Conservation (phyloP, 2,329 filamentous ascomycete genomes). For the Phaeosphaeriaceae sp. region DNA sequence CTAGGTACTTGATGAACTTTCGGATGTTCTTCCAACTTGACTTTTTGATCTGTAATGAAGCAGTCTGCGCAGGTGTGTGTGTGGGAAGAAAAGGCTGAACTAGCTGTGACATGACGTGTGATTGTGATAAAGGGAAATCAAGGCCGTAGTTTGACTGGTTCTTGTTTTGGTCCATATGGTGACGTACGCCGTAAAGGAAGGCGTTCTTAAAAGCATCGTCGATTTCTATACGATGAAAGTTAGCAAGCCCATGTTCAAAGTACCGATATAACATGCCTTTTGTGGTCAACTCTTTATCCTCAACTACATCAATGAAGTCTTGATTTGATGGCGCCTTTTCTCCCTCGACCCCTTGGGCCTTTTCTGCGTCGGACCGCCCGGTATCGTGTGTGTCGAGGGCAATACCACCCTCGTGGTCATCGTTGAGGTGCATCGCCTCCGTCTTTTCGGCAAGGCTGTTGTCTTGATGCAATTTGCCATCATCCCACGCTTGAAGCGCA, state of each 20-base stretch:
- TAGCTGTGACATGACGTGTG: slow-evolving; percentile 67
- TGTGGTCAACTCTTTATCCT: slow-evolving; percentile 62
- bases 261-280: slow-evolving; percentile 53
- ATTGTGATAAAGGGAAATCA: slow-evolving; percentile 68
- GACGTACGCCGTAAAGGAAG: slow-evolving; percentile 67
- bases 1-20: slow-evolving; percentile 72
- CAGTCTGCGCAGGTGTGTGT: slow-evolving; percentile 60
- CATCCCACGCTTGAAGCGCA: slow-evolving; percentile 59
- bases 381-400: slow-evolving; percentile 38
- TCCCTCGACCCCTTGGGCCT: slow-evolving; percentile 42
- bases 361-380: slow-evolving; percentile 40
- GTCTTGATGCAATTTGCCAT: slow-evolving; percentile 41
- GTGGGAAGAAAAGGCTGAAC: slow-evolving; percentile 71
- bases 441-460: slow-evolving; percentile 48
- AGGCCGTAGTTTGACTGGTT: slow-evolving; percentile 61
- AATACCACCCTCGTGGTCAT: slow-evolving; percentile 58
- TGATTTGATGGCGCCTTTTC: slow-evolving; percentile 39
- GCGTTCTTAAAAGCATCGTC: slow-evolving; percentile 70
- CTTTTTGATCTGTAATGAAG: slow-evolving; percentile 71
- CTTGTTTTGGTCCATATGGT: slow-evolving; percentile 64
- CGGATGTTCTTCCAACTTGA: slow-evolving; percentile 73
- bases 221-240: slow-evolving; percentile 58
- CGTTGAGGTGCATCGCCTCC: slow-evolving; percentile 47
- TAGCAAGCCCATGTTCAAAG: slow-evolving; percentile 1
- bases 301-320: slow-evolving; percentile 46